Conservation (phyloP, 2,329 filamentous ascomycete species). For the Claviceps purpurea region DNA sequence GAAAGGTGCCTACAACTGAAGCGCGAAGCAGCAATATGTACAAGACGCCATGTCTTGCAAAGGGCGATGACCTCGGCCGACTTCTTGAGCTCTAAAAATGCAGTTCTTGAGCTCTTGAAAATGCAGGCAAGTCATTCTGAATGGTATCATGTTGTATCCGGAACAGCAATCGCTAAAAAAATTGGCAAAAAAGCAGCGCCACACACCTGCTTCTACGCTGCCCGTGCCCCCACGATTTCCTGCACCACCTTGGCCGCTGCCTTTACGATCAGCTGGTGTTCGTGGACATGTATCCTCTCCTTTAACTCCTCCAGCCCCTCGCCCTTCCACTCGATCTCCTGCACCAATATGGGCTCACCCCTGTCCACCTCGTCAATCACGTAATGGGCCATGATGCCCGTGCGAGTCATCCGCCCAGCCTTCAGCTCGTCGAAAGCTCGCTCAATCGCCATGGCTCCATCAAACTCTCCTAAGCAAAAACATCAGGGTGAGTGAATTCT, state of each 20-base stretch:
- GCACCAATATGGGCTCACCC: slow-evolving; percentile 48
- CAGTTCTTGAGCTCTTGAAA: too few relatives aligned
- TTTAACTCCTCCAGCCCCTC: slow-evolving; percentile 55
- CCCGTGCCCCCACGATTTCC: slow-evolving; percentile 18
- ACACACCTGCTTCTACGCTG: background rate
- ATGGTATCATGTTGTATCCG: background rate
- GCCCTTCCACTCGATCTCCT: slow-evolving; percentile 42
- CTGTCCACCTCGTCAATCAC: slow-evolving; percentile 71
- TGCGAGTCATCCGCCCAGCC: slow-evolving; percentile 49
- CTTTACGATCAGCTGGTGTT: slow-evolving; percentile 69
- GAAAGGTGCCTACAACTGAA: too few relatives aligned
- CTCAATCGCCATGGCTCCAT: slow-evolving; percentile 66
- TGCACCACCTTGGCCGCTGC: slow-evolving; percentile 42
- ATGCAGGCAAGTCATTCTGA: too few relatives aligned
- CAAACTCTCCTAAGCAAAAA: slow-evolving; percentile 44
- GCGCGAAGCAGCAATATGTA: too few relatives aligned
- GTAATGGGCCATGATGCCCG: slow-evolving; percentile 83
- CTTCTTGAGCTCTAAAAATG: too few relatives aligned
- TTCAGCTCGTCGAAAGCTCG: slow-evolving; percentile 63
- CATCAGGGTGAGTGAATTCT: too few relatives aligned
- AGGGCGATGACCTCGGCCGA: too few relatives aligned
- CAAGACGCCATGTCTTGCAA: too few relatives aligned
- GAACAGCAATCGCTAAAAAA: background rate
- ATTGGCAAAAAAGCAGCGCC: background rate
- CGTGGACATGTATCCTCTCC: slow-evolving; percentile 58